Conservation (phyloP, 495 filamentous ascomycete genomes). For the Xeromyces bisporus region DNA sequence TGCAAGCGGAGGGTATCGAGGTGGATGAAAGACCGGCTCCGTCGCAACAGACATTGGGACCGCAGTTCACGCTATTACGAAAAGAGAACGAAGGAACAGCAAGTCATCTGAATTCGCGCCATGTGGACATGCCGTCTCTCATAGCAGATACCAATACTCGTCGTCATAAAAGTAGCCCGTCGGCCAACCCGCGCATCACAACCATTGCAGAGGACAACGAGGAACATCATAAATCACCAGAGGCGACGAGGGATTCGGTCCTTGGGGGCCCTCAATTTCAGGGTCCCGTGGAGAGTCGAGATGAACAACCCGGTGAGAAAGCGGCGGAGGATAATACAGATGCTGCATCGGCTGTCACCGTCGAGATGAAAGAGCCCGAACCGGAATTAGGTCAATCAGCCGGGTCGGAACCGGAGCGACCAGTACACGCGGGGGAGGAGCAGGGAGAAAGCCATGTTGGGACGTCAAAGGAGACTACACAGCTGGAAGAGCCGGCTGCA, state of each 20-base stretch:
- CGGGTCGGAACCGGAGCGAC: too few relatives aligned
- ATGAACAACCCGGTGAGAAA: neutral
- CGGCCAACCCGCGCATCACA: constrained; percentile 53
- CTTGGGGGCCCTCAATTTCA: neutral
- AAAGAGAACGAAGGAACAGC: constrained; percentile 18
- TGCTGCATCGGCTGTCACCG: neutral
- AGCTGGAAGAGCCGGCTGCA: neutral
- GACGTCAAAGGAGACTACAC: too few relatives aligned
- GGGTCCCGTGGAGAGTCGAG: neutral
- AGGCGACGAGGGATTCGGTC: neutral
- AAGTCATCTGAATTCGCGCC: constrained; percentile 7
- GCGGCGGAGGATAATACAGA: neutral
- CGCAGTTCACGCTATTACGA: constrained; percentile 30
- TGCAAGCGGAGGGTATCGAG: constrained; percentile 71
- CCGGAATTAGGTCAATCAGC: neutral
- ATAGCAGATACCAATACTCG: constrained; percentile 49
- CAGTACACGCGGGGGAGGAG: neutral
- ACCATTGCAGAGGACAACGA: constrained; percentile 59
- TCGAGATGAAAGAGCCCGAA: too few relatives aligned
- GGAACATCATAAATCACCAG: constrained; percentile 30
- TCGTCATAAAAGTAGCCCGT: constrained; percentile 56
- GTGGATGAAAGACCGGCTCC: constrained; percentile 23
- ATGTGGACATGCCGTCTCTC: constrained; percentile 23
- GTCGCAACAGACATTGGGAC: constrained; percentile 17
- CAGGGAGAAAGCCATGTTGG: neutral